Evolutionary conservation across 768 basidiomycete genomes (phyloP), one percentile per base, ranked within the genome.

Genomic region (Strobilomyces confusus): DNA sequence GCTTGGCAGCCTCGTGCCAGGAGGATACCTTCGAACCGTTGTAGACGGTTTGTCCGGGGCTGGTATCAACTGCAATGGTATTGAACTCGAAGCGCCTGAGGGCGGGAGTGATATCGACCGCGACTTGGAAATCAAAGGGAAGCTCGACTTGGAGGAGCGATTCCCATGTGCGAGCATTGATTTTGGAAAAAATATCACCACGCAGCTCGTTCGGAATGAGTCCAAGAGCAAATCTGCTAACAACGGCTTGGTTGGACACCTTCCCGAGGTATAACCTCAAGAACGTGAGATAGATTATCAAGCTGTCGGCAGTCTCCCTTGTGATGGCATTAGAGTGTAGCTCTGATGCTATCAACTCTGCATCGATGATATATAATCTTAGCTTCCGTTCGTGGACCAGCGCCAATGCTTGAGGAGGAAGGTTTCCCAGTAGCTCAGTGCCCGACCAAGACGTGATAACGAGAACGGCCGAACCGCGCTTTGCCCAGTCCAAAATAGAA

Each of bases 1-100:
- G 91, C 61, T 90, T 91, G 15, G 92, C 91, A 3, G 87, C 89
- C 56, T 88, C 84, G 61, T 95, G 89, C 87, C 90, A 91, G 9
- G 86, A 83, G 26, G 80, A 75, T 40, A 85, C 68, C 53, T 75
- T 76, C 17, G 85, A 78, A 33, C 83, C 81, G 58, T 84, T 83
- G 54, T 80, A 78, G 46, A 83, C 71, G 23, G 79, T 77, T 54
- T 84, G 76, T 19, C 81, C 79, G 49, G 76, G 69, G 34, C 79
- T 79, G 4, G 80, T 77, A 52, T 89, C 81, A 36, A 87, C 80
- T 5, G 80, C 80, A 50, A 92, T 81, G 34, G 91, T 86, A 63
- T 93, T 92, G 65, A 81, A 81, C 52, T 83, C 79, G 62, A 90
- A 87, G 22, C 69, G 66, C 60, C 81, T 85, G 50, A 87, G 74